Evolutionary conservation across 1,284 basidiomycete genomes (phyloP), one percentile per base, ranked within the genome.

Genomic region (Lentinus polychrous): DNA sequence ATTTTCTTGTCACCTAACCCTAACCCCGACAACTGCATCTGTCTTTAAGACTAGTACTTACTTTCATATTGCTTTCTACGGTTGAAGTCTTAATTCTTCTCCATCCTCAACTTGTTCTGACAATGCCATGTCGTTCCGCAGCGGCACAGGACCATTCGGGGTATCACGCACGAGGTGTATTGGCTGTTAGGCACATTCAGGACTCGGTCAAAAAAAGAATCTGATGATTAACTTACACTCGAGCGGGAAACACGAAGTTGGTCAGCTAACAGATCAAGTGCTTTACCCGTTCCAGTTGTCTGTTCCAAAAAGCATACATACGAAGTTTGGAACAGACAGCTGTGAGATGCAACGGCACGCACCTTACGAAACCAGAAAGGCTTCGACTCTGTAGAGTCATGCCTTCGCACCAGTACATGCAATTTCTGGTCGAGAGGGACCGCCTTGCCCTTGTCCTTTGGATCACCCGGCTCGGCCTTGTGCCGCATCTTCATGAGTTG

Each of bases 401-500:
- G 57, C 27, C 57, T 52, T n/a, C 60, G 57, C 14, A 79, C 70
- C 43, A 67, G 75, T 33, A 86, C 57, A 58, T 86, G 75, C 38
- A 86, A 53, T 22, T 84, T 76, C 49, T 84, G 69, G 34, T 75
- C 71, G 20, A 76, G 54, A 22, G 77, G 67, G 3, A 79, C 64
- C 17, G 66, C 62, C 14, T 68, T 64, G 2, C 60, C 48, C 45
- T 67, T 73, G 56, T 81, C 78, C 56, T 72, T 79, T 10, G 74
- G 70, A 56, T 89, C 81, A 2, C 69, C 78, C 5, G 86, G 76
- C 35, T 68, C 56, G 10, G 87, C 87, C 43, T 69, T 72, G 59
- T 85, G 85, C 45, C 81, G 78, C 74, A 89, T 76, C 58, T 80
- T 86, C 75, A 90, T 86, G 7, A 81, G 57, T 56, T 81, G 75